Percentiles rank a stretch among this genome's conserved stretches.
Conservation (phyloP, 768 basidiomycete genomes). For the Suillus subaureus region DNA sequence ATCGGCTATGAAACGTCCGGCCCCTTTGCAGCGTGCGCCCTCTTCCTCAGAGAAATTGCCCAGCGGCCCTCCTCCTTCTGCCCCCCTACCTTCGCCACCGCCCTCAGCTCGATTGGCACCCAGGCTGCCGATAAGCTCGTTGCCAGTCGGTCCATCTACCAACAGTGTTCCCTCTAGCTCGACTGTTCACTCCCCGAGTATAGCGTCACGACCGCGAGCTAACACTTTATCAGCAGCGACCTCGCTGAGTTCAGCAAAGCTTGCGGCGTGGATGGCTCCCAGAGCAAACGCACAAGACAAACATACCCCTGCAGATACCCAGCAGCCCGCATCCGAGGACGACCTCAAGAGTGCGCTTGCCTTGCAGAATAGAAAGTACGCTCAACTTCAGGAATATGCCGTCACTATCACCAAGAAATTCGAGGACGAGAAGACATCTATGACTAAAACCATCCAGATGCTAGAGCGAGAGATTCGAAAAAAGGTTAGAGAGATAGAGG, state of each 20-base stretch:
- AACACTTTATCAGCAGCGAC: constrained; percentile 33
- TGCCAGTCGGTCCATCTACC: constrained; percentile 10
- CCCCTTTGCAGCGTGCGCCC: no score
- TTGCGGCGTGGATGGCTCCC: constrained; percentile 29
- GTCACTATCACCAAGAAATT: constrained; percentile 54
- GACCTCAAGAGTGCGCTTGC: constrained; percentile 55
- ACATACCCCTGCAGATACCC: constrained; percentile 20
- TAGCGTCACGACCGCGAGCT: constrained; percentile 34
- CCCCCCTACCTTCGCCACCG: no score
- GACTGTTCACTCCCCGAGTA: constrained; percentile 20
- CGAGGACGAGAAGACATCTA: constrained; percentile 49
- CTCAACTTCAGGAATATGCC: constrained; percentile 55
- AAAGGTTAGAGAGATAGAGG: constrained; percentile 67
- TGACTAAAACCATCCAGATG: constrained; percentile 54
- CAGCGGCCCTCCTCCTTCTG: constrained; percentile 9
- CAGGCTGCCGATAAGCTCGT: no score
- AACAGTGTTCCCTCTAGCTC: not conserved
- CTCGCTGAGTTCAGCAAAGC: constrained; percentile 29
- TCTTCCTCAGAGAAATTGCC: no score
- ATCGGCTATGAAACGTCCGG: no score
- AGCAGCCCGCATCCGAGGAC: constrained; percentile 41
- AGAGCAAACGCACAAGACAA: constrained; percentile 31
- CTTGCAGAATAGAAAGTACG: constrained; percentile 51
- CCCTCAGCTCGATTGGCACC: no score
- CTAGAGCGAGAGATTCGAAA: constrained; percentile 58